Percentiles rank a stretch among this genome's conserved stretches.
Evolutionary conservation across 768 basidiomycete species (phyloP).

Genomic region (Leccinum incarnatum): DNA sequence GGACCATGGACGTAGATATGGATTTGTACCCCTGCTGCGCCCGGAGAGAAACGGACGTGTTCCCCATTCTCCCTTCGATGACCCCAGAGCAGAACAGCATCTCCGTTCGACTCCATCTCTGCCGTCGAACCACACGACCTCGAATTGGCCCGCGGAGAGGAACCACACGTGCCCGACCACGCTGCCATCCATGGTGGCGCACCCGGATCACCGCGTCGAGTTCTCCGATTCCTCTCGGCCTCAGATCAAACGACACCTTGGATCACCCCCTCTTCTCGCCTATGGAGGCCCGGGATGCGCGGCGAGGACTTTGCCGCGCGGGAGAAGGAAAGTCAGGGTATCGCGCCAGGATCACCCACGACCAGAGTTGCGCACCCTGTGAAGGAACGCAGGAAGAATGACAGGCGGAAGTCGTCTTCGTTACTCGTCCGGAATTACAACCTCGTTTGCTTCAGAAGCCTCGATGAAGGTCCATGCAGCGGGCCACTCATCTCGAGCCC

Average conservation of each 20-base stretch:
- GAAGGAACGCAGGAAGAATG: conserved; percentile 10
- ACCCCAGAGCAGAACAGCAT: conserved; percentile 31
- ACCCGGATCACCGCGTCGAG: conserved; percentile 1
- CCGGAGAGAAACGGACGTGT: conserved; percentile 56
- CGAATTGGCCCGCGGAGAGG: conserved; percentile 37
- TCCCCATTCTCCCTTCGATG: conserved; percentile 32
- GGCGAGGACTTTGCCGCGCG: conserved; percentile 66
- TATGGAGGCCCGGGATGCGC: conserved; percentile 13
- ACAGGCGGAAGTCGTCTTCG: conserved; percentile 3
- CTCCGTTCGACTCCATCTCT: conserved; percentile 42
- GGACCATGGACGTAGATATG: conserved; percentile 85
- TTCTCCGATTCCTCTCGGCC: conserved; percentile 26
- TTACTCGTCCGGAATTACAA: conserved; percentile 82
- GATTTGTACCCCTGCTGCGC: conserved; percentile 76
- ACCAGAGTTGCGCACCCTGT: conserved; percentile 13
- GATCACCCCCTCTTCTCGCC: conserved; percentile 48
- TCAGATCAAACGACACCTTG: conserved; percentile 42
- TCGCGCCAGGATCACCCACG: conserved; percentile 38
- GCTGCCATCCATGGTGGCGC: conserved; percentile 1
- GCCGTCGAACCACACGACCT: conserved; percentile 49
- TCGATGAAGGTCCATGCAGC: conserved; percentile 99
- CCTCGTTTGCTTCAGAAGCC: conserved; percentile 97
- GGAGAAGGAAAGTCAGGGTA: conserved; percentile 65
- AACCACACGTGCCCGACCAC: conserved; percentile 13
- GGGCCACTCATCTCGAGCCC: conserved; percentile 90